phyloP scores from a whole-genome alignment of 305 asterid species.

The Rubia tinctorum region DNA sequence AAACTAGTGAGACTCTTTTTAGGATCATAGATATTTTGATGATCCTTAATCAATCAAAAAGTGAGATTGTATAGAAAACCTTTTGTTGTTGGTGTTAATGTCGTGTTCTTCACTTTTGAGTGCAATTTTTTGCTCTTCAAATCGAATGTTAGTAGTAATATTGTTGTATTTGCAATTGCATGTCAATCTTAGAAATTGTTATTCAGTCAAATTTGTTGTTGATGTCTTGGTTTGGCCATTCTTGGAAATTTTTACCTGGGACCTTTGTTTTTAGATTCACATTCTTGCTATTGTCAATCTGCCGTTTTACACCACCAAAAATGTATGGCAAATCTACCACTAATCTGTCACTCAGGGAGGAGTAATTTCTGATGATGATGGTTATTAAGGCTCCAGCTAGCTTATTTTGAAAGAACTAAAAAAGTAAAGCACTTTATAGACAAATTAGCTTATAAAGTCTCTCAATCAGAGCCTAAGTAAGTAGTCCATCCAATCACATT shows the following conservation, averaged over 20 bases:
- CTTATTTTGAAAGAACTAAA: too few species aligned
- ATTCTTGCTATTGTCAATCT: not conserved
- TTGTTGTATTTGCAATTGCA: not conserved
- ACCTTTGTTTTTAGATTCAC: not conserved
- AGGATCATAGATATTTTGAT: slow-evolving; percentile 7
- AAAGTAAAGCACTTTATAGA: too few species aligned
- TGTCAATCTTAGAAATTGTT: slow-evolving; percentile 4
- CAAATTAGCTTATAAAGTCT: too few species aligned
- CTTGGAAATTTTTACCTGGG: not conserved
- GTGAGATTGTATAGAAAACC: slow-evolving; percentile 19
- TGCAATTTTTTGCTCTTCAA: slow-evolving; percentile 10
- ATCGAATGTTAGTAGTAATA: slow-evolving; percentile 1
- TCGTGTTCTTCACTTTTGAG: not conserved
- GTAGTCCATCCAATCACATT: too few species aligned
- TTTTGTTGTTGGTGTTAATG: slow-evolving; percentile 4
- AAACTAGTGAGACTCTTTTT: slow-evolving; percentile 3
- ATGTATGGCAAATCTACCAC: not conserved
- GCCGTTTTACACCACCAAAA: not conserved
- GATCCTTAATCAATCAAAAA: not conserved
- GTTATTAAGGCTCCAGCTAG: too few species aligned
- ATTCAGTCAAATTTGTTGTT: not conserved
- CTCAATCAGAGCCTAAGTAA: too few species aligned
- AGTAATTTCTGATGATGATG: not conserved
- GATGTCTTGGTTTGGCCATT: slow-evolving; percentile 17
- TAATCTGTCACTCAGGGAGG: not conserved